A percentile compares a stretch with the other conserved stretches of the same genome.
Evolutionary conservation across 2,329 filamentous ascomycete species (phyloP).

Genomic region (Penicillium freii): DNA sequence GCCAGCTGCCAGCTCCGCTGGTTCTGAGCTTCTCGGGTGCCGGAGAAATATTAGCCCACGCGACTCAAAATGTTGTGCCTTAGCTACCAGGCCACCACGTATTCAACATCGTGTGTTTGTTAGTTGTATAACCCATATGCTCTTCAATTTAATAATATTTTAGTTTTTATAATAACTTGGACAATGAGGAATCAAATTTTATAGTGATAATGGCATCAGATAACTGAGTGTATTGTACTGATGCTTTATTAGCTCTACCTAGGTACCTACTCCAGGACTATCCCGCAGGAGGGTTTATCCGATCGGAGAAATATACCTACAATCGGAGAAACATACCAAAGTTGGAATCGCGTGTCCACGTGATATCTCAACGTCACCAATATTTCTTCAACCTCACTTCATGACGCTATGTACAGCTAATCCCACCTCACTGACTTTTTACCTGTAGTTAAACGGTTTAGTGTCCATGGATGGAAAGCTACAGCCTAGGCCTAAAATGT

Average conservation of each 20-base stretch:
- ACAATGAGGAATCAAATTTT: no score
- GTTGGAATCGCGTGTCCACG: background rate
- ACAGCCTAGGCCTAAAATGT: background rate
- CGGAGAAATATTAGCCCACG: constrained; percentile 1
- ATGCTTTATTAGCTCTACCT: background rate
- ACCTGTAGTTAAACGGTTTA: background rate
- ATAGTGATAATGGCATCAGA: no score
- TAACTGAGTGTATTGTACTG: background rate
- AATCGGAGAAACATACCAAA: background rate
- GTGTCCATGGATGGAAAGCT: background rate
- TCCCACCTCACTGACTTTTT: background rate
- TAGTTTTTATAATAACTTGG: no score
- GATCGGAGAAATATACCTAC: background rate
- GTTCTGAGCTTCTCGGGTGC: constrained; percentile 7
- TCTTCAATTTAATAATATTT: background rate
- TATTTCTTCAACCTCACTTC: constrained; percentile 2
- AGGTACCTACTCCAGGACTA: background rate
- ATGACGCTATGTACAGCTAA: background rate
- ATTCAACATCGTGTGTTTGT: background rate
- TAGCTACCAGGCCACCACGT: background rate
- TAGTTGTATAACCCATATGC: background rate
- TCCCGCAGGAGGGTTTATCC: background rate
- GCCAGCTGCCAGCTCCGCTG: constrained; percentile 2
- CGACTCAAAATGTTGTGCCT: background rate
- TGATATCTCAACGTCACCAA: background rate